Evolutionary conservation across 257 asterid species (phyloP), one percentile per base, ranked within the genome.

Genomic region (Cinchona pubescens): DNA sequence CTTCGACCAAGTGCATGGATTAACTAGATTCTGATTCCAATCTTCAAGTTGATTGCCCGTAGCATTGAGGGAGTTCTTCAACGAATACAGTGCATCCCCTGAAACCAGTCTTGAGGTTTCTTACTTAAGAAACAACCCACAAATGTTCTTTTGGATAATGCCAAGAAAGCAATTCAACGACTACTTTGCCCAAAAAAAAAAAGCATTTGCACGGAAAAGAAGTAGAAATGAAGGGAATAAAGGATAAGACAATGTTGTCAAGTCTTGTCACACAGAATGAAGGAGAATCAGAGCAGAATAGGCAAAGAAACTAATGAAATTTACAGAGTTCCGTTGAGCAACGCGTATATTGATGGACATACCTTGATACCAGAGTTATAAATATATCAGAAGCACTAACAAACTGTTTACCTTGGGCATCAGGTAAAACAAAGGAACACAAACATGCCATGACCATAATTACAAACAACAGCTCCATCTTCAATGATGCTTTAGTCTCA

Each of bases 1-100:
- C 81, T 87, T 90, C 74, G 96, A 86, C 99, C 97, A 94, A 63
- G 97, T 92, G 85, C 99, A 94, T 1, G 99, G 99, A 78, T 85
- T 86, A 66, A 92, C 99, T 85, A 79, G 96, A 80, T 90, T 83
- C 75, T 69, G 85, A 67, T 89, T 88, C 99, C 99, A 94, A 76
- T 90, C 90, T n/a, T 53, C 29, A 30, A 94, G 97, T 86, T 92
- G 96, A 85, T 53, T 75, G 62, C 29, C 55, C 14, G 97, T 83
- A 78, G 89, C 97, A 55, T 92, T 89, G 40, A 94, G 92, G 29
- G 95, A 87, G 32, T 1, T 70, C 84, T 69, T 90, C 86, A 94
- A 83, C 15, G 91, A 76, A 86, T 16, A 67, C 65, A 94, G 84
- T 2, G 97, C 99, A 72, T 90, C 92, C 68, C 97, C 99, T 92